Evolutionary conservation across 2,329 filamentous ascomycete species (phyloP).

Genomic region (Fusarium pseudoanthophilum): DNA sequence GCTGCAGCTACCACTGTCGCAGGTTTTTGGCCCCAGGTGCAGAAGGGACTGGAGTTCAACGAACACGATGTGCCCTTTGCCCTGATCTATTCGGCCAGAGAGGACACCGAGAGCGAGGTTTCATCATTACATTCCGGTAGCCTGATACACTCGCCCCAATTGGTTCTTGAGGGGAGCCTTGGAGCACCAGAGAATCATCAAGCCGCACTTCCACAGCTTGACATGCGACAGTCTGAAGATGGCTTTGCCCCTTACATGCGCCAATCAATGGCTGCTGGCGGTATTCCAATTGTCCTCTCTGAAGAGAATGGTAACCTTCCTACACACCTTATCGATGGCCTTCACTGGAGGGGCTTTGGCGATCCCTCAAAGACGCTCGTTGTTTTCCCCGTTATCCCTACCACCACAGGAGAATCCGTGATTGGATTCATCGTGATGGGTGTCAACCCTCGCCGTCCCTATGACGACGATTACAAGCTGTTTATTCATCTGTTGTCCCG

Average conservation of each 20-base stretch:
- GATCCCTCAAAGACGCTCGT: slow-evolving; percentile 77
- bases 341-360: slow-evolving; percentile 77
- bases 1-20: slow-evolving; percentile 77
- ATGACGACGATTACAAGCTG: slow-evolving; percentile 82
- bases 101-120: slow-evolving; percentile 76
- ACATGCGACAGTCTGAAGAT: slow-evolving; percentile 74
- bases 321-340: slow-evolving; percentile 69
- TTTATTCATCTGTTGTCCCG: slow-evolving; percentile 80
- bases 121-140: slow-evolving; percentile 78
- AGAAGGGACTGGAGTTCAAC: slow-evolving; percentile 76
- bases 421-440: slow-evolving; percentile 84
- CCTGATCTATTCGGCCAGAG: slow-evolving; percentile 78
- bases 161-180: slow-evolving; percentile 76
- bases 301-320: slow-evolving; percentile 75
- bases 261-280: slow-evolving; percentile 74
- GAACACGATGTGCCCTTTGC: slow-evolving; percentile 81
- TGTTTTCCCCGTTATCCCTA: slow-evolving; percentile 82
- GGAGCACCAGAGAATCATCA: slow-evolving; percentile 74
- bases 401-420: slow-evolving; percentile 74
- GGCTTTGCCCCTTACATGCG: slow-evolving; percentile 82
- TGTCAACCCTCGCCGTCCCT: slow-evolving; percentile 80
- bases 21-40: slow-evolving; percentile 78
- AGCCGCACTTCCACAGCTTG: slow-evolving; percentile 69
- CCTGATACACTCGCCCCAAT: slow-evolving; percentile 68
- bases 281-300: slow-evolving; percentile 74